Conservation (phyloP, 1,139 yeast genomes). For the Suhomyces taliae region DNA sequence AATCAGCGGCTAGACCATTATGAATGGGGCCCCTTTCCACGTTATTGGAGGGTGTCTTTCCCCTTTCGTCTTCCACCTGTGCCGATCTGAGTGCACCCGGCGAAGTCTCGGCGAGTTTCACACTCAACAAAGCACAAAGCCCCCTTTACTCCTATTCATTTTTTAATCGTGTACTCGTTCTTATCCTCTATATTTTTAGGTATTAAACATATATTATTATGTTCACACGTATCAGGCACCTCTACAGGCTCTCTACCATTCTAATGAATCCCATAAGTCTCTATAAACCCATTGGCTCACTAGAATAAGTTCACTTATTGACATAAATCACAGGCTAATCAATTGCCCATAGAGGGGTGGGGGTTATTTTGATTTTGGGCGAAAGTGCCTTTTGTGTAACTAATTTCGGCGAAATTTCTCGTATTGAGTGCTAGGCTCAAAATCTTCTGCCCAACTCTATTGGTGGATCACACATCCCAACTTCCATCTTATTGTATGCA, state of each 20-base stretch:
- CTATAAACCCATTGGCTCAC: too few relatives aligned
- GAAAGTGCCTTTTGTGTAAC: constrained; percentile 9
- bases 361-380: neutral
- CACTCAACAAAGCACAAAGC: neutral
- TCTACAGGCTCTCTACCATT: neutral
- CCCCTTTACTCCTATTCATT: constrained; percentile 1
- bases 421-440: neutral
- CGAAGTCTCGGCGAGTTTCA: constrained; percentile 32
- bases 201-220: too few relatives aligned
- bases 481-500: neutral
- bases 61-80: constrained; percentile 1
- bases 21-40: neutral
- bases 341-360: neutral
- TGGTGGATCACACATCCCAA: neutral
- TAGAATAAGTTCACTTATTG: too few relatives aligned
- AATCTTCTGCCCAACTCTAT: neutral
- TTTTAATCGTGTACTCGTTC: too few relatives aligned
- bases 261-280: too few relatives aligned
- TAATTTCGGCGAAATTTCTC: constrained; percentile 13
- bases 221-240: neutral
- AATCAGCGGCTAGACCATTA: neutral
- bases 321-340: constrained; percentile 1
- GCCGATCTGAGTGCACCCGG: constrained; percentile 14
- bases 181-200: too few relatives aligned
- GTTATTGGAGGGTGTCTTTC: constrained; percentile 1